A percentile compares a stretch with the other conserved stretches of the same genome.
phyloP scores from a whole-genome alignment of 352 stramenopile species.

The Globisporangium recalcitrans region DNA sequence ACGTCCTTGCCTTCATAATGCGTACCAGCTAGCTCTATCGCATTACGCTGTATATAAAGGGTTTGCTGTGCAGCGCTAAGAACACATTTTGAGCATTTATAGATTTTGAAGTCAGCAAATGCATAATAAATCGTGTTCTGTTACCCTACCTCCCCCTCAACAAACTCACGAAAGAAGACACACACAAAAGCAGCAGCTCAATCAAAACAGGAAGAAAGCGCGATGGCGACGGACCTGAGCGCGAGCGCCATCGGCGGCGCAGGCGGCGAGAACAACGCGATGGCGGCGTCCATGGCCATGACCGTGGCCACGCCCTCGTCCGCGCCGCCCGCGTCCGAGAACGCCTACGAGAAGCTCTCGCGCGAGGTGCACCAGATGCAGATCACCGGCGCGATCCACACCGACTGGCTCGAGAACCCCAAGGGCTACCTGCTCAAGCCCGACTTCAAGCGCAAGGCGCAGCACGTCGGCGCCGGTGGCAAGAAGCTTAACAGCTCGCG shows the following conservation, averaged over 20 bases:
- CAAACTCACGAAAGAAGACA: constrained; percentile 2
- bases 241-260: constrained; percentile 38
- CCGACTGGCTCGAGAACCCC: constrained; percentile 87
- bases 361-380: constrained; percentile 89
- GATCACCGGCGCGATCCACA: constrained; percentile 85
- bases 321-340: constrained; percentile 43
- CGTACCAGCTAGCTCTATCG: too few species aligned
- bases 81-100: too few species aligned
- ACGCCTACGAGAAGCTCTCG: constrained; percentile 87
- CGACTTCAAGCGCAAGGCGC: constrained; percentile 84
- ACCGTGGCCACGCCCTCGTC: constrained; percentile 14
- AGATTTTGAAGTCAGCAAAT: too few species aligned
- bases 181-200: neutral
- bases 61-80: neutral
- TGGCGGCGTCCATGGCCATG: constrained; percentile 12
- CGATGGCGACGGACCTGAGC: constrained; percentile 47
- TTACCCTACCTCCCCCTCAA: neutral
- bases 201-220: neutral
- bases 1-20: neutral
- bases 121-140: too few species aligned
- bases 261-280: constrained; percentile 15
- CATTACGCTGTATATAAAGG: too few species aligned
- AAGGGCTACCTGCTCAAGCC: constrained; percentile 86
- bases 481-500: constrained; percentile 85
- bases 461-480: constrained; percentile 78